Conservation (phyloP, 2,329 filamentous ascomycete species). For the Xylaria sp. region DNA sequence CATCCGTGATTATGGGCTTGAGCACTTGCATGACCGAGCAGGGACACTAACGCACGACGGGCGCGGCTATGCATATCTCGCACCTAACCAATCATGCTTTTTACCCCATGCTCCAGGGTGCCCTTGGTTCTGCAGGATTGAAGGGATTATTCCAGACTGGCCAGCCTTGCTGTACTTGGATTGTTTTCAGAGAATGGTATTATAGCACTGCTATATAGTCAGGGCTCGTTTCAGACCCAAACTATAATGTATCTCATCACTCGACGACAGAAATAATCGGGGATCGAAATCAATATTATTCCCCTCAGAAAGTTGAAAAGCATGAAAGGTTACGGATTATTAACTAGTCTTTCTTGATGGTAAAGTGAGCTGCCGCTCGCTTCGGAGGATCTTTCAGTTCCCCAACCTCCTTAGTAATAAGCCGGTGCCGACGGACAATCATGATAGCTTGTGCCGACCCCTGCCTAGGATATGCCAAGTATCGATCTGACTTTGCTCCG, state of each 20-base stretch:
- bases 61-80: conserved; percentile 53
- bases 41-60: conserved; percentile 52
- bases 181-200: conserved; percentile 9
- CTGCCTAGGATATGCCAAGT: conserved; percentile 10
- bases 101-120: conserved; percentile 45
- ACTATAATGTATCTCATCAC: neutral
- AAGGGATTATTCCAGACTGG: conserved; percentile 35
- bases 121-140: conserved; percentile 32
- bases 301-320: conserved; percentile 2
- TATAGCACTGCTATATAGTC: neutral
- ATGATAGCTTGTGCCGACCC: conserved; percentile 10
- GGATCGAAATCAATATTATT: conserved; percentile 7
- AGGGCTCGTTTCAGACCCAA: conserved; percentile 35
- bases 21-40: conserved; percentile 51
- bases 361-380: conserved; percentile 2
- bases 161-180: conserved; percentile 38
- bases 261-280: conserved; percentile 3
- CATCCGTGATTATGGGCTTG: conserved; percentile 45
- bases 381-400: conserved; percentile 34
- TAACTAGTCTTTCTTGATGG: neutral
- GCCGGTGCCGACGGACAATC: conserved; percentile 26
- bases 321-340: too few species aligned
- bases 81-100: conserved; percentile 47
- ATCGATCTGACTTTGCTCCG: conserved; percentile 23
- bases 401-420: conserved; percentile 32